A percentile compares a stretch with the other conserved stretches of the same genome.
These are phyloP conservation scores for Paraphaeosphaeria sporulosa DNA, from an alignment of 2,329 filamentous ascomycete species.

Conservation along the genomic window DNA sequence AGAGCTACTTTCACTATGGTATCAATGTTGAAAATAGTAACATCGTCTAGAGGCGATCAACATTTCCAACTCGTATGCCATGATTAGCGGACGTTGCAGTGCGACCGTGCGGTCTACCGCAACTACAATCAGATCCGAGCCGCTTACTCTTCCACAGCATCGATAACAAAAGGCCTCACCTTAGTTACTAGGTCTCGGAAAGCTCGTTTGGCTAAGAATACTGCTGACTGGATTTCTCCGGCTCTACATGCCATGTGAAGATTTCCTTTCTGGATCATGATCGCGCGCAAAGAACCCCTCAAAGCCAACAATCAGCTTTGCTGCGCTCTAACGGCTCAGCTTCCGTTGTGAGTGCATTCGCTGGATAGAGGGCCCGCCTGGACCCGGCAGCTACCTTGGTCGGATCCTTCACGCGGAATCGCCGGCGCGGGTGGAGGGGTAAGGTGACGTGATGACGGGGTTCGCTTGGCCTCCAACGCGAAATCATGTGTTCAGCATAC, in stretches of 20 bases:
- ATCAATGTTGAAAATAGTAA: background rate
- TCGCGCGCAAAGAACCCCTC: background rate
- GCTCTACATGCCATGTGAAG: background rate
- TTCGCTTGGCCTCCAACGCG: background rate
- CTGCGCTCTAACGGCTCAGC: background rate
- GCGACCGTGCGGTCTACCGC: background rate
- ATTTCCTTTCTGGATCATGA: background rate
- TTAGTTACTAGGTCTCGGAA: background rate
- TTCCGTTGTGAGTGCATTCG: conserved; percentile 2
- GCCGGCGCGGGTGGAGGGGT: background rate
- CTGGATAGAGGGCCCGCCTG: background rate
- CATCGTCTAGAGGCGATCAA: background rate
- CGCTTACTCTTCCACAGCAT: background rate
- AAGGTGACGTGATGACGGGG: conserved; percentile 5
- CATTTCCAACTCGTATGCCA: background rate
- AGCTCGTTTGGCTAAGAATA: background rate
- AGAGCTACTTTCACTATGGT: background rate
- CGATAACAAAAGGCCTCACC: background rate
- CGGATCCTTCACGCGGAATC: conserved; percentile 1
- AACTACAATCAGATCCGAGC: background rate
- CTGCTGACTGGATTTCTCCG: background rate
- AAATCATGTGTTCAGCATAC: background rate
- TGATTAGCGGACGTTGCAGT: background rate
- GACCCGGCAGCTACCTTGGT: background rate
- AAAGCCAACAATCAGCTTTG: background rate